Evolutionary conservation across 441 rosid genomes (phyloP).

Genomic region (Arabidopsis lyrata): DNA sequence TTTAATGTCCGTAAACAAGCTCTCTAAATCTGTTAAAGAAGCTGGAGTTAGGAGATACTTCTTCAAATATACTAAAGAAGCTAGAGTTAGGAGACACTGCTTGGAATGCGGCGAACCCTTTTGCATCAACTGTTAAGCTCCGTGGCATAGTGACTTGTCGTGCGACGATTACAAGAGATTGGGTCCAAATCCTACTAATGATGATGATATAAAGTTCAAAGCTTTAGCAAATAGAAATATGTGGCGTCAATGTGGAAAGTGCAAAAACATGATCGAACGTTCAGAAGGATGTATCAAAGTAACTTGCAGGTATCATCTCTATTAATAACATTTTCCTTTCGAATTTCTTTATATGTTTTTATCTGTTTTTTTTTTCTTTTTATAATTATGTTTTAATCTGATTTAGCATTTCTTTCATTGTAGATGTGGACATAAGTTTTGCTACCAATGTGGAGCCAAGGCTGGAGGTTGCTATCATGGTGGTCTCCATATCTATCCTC

Average conservation of each 20-base stretch:
- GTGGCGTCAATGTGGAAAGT: not conserved
- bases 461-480: slow-evolving; percentile 1
- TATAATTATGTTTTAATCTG: not conserved
- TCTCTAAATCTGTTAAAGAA: not conserved
- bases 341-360: not conserved
- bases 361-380: not conserved
- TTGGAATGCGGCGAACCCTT: not conserved
- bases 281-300: not conserved
- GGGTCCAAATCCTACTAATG: not conserved
- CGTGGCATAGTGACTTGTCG: not conserved
- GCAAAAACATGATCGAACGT: not conserved
- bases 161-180: not conserved
- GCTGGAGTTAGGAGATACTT: not conserved
- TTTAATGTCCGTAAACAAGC: not conserved
- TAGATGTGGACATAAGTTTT: slow-evolving; percentile 62
- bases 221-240: not conserved
- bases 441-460: slow-evolving; percentile 46
- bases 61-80: not conserved
- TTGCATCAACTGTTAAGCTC: not conserved
- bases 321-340: not conserved
- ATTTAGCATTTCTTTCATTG: not conserved
- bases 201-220: not conserved
- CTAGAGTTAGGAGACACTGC: not conserved
- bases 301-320: not conserved
- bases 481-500: not conserved